Evolutionary conservation across 805 yeast species (phyloP).

Genomic region (Isabelozyma heimii): DNA sequence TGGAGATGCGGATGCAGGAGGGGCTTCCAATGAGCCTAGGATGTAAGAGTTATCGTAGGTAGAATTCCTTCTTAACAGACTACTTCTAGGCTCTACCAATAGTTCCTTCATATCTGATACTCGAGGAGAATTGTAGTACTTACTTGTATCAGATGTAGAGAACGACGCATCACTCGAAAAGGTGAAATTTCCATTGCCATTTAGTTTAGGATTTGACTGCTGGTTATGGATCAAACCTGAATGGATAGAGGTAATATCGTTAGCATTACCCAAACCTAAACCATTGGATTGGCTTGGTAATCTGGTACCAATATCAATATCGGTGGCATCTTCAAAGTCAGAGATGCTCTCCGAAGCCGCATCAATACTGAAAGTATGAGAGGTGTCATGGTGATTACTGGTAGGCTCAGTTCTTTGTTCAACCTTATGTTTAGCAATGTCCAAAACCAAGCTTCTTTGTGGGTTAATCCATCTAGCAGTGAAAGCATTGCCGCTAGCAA

Average conservation of each 20-base stretch:
- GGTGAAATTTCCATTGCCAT: conserved; percentile 3
- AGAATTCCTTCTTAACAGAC: background rate
- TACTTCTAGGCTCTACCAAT: background rate
- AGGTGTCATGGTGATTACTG: background rate
- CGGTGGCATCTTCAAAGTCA: conserved; percentile 7
- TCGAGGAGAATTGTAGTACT: conserved; percentile 21
- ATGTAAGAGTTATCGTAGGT: background rate
- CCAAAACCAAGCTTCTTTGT: conserved; percentile 18
- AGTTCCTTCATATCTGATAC: conserved; percentile 37
- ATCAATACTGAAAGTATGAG: conserved; percentile 3
- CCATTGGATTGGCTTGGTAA: conserved; percentile 3
- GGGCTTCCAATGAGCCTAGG: background rate
- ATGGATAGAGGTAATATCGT: conserved; percentile 40
- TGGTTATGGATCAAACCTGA: conserved; percentile 23
- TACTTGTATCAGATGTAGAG: conserved; percentile 10
- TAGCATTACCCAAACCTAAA: conserved; percentile 38
- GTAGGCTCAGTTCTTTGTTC: background rate
- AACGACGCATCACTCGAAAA: conserved; percentile 13
- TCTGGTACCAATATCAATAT: conserved; percentile 2
- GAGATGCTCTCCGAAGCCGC: conserved; percentile 7
- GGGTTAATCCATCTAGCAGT: conserved; percentile 30
- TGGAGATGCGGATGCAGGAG: conserved; percentile 7
- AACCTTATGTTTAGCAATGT: conserved; percentile 1
- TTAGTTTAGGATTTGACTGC: background rate
- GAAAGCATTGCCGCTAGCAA: conserved; percentile 23